These are phyloP conservation scores for Daldinia bambusicola DNA, from an alignment of 495 filamentous ascomycete species.

Conservation along the genomic window DNA sequence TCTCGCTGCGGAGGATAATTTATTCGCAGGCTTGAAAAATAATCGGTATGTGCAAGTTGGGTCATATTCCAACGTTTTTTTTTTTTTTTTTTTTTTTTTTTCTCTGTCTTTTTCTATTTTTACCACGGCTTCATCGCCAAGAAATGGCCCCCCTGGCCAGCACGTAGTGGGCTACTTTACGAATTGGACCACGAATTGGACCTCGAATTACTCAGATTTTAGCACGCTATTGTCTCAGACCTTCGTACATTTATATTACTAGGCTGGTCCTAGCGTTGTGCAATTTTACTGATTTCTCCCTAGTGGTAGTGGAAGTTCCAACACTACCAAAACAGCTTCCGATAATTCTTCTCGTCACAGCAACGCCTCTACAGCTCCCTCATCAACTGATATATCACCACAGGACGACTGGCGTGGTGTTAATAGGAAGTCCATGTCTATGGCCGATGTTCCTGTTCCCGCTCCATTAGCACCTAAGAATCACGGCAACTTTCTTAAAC, in stretches of 20 bases:
- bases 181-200: constrained; percentile 3
- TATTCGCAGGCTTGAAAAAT: constrained; percentile 63
- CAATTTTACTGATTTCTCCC: constrained; percentile 47
- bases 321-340: constrained; percentile 69
- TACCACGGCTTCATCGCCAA: constrained; percentile 55
- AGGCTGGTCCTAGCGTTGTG: constrained; percentile 40
- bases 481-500: constrained; percentile 64
- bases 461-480: constrained; percentile 66
- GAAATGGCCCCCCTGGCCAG: constrained; percentile 45
- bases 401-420: constrained; percentile 64
- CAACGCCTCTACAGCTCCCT: constrained; percentile 77
- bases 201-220: constrained; percentile 44
- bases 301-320: constrained; percentile 72
- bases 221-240: constrained; percentile 47
- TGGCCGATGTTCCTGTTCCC: constrained; percentile 68
- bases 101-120: constrained; percentile 27
- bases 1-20: constrained; percentile 63
- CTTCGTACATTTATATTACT: constrained; percentile 31
- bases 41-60: constrained; percentile 59
- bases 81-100: constrained; percentile 10
- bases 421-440: constrained; percentile 54
- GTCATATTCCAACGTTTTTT: constrained; percentile 24
- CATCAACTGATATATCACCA: constrained; percentile 69
- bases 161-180: constrained; percentile 52
- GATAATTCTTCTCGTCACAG: constrained; percentile 77